Evolutionary conservation across 306 rosid genomes (phyloP).

Genomic region (Rubus idaeus): DNA sequence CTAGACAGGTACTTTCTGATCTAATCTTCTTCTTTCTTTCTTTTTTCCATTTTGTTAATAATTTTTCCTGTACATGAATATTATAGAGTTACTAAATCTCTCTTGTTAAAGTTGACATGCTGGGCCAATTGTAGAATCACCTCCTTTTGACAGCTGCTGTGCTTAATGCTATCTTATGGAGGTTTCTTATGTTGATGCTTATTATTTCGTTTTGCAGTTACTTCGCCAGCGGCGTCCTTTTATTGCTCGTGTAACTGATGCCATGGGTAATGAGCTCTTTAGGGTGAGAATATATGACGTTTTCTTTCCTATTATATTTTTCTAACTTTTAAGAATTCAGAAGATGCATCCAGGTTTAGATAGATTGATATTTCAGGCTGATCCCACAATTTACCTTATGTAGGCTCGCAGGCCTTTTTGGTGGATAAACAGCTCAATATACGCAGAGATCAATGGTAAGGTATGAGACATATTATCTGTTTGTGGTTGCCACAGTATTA

Average conservation of each 20-base stretch:
- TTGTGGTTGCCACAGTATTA: constrained; percentile 7
- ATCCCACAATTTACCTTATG: constrained; percentile 25
- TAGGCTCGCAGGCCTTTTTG: constrained; percentile 98
- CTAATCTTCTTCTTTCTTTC: constrained; percentile 12
- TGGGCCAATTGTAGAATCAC: not conserved
- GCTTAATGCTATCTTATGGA: not conserved
- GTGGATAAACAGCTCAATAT: constrained; percentile 98
- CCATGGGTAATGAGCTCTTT: constrained; percentile 74
- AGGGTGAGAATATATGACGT: constrained; percentile 56
- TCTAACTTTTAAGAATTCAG: not conserved
- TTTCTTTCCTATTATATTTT: constrained; percentile 1
- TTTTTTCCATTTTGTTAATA: not conserved
- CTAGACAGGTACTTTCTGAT: constrained; percentile 70
- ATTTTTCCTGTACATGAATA: constrained; percentile 14
- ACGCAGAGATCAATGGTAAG: constrained; percentile 90
- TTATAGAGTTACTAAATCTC: not conserved
- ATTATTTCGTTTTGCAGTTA: constrained; percentile 51
- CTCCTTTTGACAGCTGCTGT: not conserved
- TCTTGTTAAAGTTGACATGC: not conserved
- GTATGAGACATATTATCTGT: constrained; percentile 42
- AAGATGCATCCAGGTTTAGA: constrained; percentile 10
- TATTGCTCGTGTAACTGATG: constrained; percentile 83
- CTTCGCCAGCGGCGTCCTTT: constrained; percentile 89
- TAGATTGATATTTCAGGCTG: constrained; percentile 24
- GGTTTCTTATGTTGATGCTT: constrained; percentile 21